Percentiles rank a stretch among this genome's conserved stretches.
These are phyloP conservation scores for Chenopodium suecicum DNA, from an alignment of 148 eudicot species.

Conservation along the genomic window DNA sequence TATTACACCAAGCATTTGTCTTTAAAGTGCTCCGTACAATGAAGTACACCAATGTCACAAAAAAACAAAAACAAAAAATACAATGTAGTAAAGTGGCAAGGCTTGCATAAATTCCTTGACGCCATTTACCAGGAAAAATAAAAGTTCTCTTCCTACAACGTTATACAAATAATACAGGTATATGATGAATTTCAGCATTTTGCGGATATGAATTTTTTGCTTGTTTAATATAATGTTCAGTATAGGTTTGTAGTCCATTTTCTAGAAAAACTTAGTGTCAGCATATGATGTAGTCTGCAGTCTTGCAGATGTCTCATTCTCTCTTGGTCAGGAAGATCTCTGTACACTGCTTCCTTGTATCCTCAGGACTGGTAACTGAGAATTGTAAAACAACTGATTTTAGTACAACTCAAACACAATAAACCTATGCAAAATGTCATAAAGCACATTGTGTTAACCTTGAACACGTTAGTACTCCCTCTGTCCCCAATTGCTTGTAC, in stretches of 20 bases:
- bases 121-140: neutral
- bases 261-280: neutral
- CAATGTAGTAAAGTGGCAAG: neutral
- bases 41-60: neutral
- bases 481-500: too few species aligned
- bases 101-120: neutral
- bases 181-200: neutral
- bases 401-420: neutral
- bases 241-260: neutral
- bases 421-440: neutral
- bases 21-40: too few species aligned
- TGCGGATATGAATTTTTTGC: neutral
- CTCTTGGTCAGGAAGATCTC: constrained; percentile 56
- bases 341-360: constrained; percentile 73
- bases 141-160: neutral
- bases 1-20: neutral
- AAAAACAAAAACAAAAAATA: neutral
- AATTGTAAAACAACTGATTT: neutral
- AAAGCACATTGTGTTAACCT: neutral
- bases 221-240: neutral
- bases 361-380: constrained; percentile 89
- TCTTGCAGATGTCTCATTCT: constrained; percentile 25
- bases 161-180: neutral
- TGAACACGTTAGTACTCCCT: neutral
- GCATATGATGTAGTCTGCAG: neutral